Conservation (phyloP, 805 yeast species). For the Wickerhamomyces ciferrii region DNA sequence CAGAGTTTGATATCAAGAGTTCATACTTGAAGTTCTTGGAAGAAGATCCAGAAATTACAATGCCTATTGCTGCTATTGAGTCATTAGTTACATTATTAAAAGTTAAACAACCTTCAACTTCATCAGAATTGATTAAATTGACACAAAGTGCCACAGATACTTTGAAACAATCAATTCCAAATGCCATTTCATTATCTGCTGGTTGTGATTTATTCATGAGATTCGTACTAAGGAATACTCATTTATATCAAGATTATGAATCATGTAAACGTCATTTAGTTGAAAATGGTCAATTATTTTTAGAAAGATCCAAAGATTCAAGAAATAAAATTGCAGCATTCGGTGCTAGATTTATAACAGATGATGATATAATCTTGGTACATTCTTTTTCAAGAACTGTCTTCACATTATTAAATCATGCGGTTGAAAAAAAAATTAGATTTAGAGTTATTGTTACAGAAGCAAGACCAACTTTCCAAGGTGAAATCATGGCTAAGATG, state of each 20-base stretch:
- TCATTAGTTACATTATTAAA: slow-evolving; percentile 79
- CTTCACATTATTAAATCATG: slow-evolving; percentile 64
- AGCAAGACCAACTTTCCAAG: slow-evolving; percentile 80
- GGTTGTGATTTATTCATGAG: slow-evolving; percentile 97
- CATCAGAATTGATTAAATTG: slow-evolving; percentile 83
- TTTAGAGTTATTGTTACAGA: slow-evolving; percentile 92
- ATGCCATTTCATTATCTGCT: slow-evolving; percentile 90
- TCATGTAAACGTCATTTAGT: slow-evolving; percentile 83
- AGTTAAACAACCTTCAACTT: slow-evolving; percentile 84
- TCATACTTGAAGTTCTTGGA: slow-evolving; percentile 75
- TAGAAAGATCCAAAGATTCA: slow-evolving; percentile 86
- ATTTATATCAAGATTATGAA: slow-evolving; percentile 91
- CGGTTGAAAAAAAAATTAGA: slow-evolving; percentile 71
- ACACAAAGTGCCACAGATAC: slow-evolving; percentile 72
- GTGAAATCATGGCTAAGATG: slow-evolving; percentile 62
- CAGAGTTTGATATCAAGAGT: slow-evolving; percentile 71
- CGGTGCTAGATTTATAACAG: slow-evolving; percentile 86
- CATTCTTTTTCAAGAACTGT: slow-evolving; percentile 95
- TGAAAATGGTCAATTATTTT: slow-evolving; percentile 88
- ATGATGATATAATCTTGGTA: slow-evolving; percentile 85
- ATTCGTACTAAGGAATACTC: slow-evolving; percentile 84
- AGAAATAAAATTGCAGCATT: slow-evolving; percentile 82
- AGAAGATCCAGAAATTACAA: slow-evolving; percentile 95
- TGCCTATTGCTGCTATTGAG: slow-evolving; percentile 99
- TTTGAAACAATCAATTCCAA: slow-evolving; percentile 74